Evolutionary conservation across 441 rosid species (phyloP).

Genomic region (Bocquillonia castaneifolia): DNA sequence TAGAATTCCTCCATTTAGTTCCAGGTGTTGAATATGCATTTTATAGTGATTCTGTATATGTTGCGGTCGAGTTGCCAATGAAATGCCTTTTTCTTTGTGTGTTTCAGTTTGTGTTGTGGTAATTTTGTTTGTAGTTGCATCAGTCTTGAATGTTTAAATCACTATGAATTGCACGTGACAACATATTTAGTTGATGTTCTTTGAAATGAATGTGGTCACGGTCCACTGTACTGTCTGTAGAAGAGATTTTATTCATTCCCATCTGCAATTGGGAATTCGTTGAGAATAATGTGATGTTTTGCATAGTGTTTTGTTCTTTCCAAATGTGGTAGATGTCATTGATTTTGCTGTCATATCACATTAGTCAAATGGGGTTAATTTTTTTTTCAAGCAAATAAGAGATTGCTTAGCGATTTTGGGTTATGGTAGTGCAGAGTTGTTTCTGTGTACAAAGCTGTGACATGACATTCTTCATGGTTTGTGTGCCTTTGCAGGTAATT

Average conservation of each 20-base stretch:
- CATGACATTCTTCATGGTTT: constrained; percentile 2
- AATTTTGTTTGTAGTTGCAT: neutral
- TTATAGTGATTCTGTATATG: neutral
- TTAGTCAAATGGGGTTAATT: neutral
- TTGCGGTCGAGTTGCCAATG: too few relatives aligned
- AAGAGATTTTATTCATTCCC: neutral
- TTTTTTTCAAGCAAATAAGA: neutral
- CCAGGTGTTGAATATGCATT: neutral
- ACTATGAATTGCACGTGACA: neutral
- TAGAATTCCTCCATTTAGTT: neutral
- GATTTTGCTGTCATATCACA: neutral
- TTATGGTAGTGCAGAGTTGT: neutral
- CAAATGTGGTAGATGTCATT: neutral
- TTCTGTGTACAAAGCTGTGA: too few relatives aligned
- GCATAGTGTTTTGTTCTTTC: neutral
- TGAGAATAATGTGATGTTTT: neutral
- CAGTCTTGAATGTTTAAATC: neutral
- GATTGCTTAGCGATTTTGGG: neutral
- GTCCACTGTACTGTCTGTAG: neutral
- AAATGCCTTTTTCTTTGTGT: too few relatives aligned
- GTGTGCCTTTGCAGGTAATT: constrained; percentile 8
- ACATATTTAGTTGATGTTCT: neutral
- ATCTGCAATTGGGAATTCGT: neutral
- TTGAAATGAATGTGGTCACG: neutral
- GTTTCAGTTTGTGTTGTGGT: too few relatives aligned